These are phyloP conservation scores for Metarhizium anisopliae DNA, from an alignment of 2,329 filamentous ascomycete genomes.

Conservation along the genomic window DNA sequence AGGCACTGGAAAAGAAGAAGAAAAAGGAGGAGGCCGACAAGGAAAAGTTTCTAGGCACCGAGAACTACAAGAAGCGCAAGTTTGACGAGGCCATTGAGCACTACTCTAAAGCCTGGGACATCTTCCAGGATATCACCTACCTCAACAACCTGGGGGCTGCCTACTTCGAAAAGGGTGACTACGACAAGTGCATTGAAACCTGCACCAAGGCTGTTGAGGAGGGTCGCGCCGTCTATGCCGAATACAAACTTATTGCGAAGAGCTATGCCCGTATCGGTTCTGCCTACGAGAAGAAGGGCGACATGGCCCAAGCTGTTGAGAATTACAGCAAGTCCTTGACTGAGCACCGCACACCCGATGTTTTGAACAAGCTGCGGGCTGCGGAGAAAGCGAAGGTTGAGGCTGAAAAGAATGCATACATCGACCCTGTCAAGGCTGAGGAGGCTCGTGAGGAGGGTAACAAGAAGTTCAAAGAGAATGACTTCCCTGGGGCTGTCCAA, in stretches of 20 bases:
- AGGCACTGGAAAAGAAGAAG: conserved; percentile 74
- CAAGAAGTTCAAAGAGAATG: conserved; percentile 91
- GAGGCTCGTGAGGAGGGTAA: conserved; percentile 92
- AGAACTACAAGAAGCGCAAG: conserved; percentile 96
- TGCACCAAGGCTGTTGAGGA: conserved; percentile 87
- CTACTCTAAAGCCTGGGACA: conserved; percentile 91
- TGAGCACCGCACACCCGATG: conserved; percentile 91
- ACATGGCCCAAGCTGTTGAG: conserved; percentile 70
- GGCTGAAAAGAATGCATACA: conserved; percentile 66
- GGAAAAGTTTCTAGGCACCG: conserved; percentile 88
- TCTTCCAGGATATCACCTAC: conserved; percentile 94
- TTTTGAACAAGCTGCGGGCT: conserved; percentile 82
- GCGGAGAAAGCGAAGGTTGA: conserved; percentile 83
- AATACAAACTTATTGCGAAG: conserved; percentile 98
- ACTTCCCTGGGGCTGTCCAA: conserved; percentile 91
- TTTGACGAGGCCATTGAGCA: conserved; percentile 92
- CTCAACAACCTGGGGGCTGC: conserved; percentile 93
- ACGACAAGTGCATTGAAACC: conserved; percentile 73
- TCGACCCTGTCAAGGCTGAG: conserved; percentile 87
- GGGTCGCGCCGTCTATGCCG: conserved; percentile 79
- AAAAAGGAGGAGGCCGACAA: conserved; percentile 89
- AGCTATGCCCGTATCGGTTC: conserved; percentile 92
- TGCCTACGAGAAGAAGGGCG: conserved; percentile 85
- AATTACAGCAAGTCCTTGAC: conserved; percentile 92
- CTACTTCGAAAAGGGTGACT: conserved; percentile 94